These are phyloP conservation scores for Globisporangium perplexum DNA, from an alignment of 352 stramenopile genomes.

Conservation along the genomic window DNA sequence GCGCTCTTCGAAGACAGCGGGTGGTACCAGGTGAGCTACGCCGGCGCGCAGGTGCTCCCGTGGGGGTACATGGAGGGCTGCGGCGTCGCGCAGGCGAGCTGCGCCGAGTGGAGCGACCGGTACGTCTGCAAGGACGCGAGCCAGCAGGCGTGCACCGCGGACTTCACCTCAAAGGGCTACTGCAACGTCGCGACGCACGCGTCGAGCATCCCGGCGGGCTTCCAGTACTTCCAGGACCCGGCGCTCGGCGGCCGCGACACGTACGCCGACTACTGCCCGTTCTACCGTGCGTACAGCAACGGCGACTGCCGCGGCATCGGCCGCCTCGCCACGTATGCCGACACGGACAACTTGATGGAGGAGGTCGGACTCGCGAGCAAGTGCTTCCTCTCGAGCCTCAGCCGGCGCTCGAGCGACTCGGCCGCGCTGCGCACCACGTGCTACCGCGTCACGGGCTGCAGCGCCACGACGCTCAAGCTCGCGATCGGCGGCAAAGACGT, in stretches of 20 bases:
- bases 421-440: constrained; percentile 33
- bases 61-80: constrained; percentile 79
- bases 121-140: constrained; percentile 51
- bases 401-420: constrained; percentile 28
- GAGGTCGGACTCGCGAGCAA: constrained; percentile 41
- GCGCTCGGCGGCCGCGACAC: constrained; percentile 48
- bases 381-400: constrained; percentile 71
- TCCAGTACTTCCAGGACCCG: constrained; percentile 77
- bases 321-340: constrained; percentile 23
- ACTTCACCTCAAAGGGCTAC: constrained; percentile 68
- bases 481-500: constrained; percentile 47
- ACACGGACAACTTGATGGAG: constrained; percentile 50
- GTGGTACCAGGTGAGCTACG: constrained; percentile 75
- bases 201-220: constrained; percentile 62
- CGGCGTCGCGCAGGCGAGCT: constrained; percentile 44
- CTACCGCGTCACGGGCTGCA: constrained; percentile 55
- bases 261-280: constrained; percentile 78
- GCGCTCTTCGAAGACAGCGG: constrained; percentile 78
- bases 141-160: constrained; percentile 49
- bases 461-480: constrained; percentile 27
- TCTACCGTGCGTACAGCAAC: constrained; percentile 74
- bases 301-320: constrained; percentile 67
- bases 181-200: constrained; percentile 67
- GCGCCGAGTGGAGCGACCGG: constrained; percentile 60
- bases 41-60: constrained; percentile 42